These are phyloP conservation scores for Zygnema circumcarinatum DNA, from an alignment of 139 green algal genomes.

Conservation along the genomic window DNA sequence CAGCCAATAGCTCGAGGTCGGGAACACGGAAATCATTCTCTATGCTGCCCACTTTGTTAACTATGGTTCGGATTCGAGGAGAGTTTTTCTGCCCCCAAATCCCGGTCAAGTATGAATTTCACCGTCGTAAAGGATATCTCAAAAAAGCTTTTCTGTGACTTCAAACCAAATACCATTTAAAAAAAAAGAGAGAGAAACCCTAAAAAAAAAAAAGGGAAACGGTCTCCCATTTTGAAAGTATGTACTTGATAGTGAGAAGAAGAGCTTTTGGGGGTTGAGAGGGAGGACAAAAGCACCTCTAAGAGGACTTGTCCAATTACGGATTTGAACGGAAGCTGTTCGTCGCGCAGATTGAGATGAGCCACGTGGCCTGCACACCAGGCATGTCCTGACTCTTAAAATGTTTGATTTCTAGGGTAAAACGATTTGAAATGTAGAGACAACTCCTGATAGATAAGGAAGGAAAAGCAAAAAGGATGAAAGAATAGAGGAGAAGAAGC, in stretches of 20 bases:
- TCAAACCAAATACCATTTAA: constrained; percentile 23
- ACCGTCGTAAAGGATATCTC: background rate
- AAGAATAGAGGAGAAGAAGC: background rate
- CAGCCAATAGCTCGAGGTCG: constrained; percentile 91
- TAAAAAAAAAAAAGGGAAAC: background rate
- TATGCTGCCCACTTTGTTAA: constrained; percentile 95
- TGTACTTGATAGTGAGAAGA: constrained; percentile 76
- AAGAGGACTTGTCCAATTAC: constrained; percentile 84
- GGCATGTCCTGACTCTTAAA: too few relatives aligned
- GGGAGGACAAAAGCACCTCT: constrained; percentile 72
- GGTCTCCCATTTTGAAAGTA: background rate
- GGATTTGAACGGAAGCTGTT: constrained; percentile 82
- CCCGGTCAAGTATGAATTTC: background rate
- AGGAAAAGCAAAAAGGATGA: background rate
- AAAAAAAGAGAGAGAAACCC: background rate
- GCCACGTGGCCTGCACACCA: constrained; percentile 82
- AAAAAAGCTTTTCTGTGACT: background rate
- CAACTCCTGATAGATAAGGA: background rate
- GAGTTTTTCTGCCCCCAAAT: constrained; percentile 87
- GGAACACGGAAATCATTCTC: constrained; percentile 95
- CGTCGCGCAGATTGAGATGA: constrained; percentile 92
- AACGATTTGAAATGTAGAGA: background rate
- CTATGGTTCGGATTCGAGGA: constrained; percentile 81
- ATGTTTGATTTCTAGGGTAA: background rate
- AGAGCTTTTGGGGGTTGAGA: constrained; percentile 70